Base-by-base conservation (phyloP, 106 monocot species). In the Dioscorea zingiberensis region DNA sequence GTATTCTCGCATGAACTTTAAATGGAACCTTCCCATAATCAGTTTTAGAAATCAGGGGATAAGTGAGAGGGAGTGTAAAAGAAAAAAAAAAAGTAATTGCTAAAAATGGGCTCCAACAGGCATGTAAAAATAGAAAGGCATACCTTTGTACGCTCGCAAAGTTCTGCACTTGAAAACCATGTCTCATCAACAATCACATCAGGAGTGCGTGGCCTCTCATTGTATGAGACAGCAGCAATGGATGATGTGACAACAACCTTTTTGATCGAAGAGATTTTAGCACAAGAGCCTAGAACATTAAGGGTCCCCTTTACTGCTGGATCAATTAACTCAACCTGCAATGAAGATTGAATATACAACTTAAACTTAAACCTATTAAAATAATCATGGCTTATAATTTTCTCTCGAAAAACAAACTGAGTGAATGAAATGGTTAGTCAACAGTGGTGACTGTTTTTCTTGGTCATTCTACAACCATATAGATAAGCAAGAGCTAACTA, bases 111-210 rank as follows among this genome's bases (percentile, higher is more conserved):
- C 38, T 38, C 38, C 38, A 6, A 2, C 10, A 8, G 4, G 4
- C 38, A 38, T 38, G 38, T 38, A 10, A 6, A 38, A 38, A 38
- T 38, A 6, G 9, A 38, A 38, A 62, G 13, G 46, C 47, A n/a
- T 68, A 88, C 88, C 88, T 88, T 73, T 9, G 56, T 55, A n/a
- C 60, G 14, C 74, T 57, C 47, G 62, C 84, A 84, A 27, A 77
- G 0, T 12, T 84, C 74, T 51, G 76, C 44, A 82, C 65, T 69
- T 17, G 84, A 84, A 58, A 81, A 88, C 88, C 88, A 88, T 70
- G 88, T 81, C 59, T 88, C 88, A 73, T 88, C 88, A 64, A 88
- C 84, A 54, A 75, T 48, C 13, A 78, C 78, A 66, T 88, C 88
- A 58, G 84, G 78, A 61, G 77, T 76, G 32, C 78, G 71, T 10